Evolutionary conservation across 2,329 filamentous ascomycete genomes (phyloP).

Genomic region (Pseudopithomyces chartarum): DNA sequence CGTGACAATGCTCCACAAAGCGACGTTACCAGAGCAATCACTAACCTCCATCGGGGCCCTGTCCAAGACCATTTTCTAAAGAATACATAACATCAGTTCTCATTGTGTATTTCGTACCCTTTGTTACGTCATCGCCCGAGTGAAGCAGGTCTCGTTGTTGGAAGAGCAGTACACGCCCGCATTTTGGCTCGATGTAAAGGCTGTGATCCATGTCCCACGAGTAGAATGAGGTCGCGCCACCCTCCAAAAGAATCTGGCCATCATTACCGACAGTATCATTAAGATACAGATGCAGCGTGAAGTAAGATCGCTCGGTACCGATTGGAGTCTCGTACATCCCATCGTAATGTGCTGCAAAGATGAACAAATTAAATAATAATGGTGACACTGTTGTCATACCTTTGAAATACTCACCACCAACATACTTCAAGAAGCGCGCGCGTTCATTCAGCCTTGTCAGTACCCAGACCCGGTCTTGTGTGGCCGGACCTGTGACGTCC

Average conservation of each 20-base stretch:
- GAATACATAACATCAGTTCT: constrained; percentile 62
- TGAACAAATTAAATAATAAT: constrained; percentile 16
- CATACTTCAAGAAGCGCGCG: constrained; percentile 77
- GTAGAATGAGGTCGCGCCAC: constrained; percentile 61
- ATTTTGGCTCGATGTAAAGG: constrained; percentile 55
- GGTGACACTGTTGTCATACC: constrained; percentile 28
- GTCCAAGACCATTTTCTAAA: constrained; percentile 24
- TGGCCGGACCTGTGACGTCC: constrained; percentile 53
- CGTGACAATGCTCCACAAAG: too few species aligned
- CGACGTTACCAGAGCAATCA: background rate
- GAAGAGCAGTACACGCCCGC: constrained; percentile 60
- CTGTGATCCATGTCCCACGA: constrained; percentile 35
- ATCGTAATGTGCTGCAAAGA: constrained; percentile 66
- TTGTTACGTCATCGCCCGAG: constrained; percentile 59
- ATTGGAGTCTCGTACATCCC: constrained; percentile 65
- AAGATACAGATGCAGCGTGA: constrained; percentile 62
- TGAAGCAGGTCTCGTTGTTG: constrained; percentile 60
- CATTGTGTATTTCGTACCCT: constrained; percentile 61
- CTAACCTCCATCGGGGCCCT: background rate
- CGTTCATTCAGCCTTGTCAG: constrained; percentile 68
- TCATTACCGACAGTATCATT: constrained; percentile 48
- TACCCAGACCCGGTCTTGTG: constrained; percentile 50
- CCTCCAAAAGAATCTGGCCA: constrained; percentile 41
- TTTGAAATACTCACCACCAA: constrained; percentile 73
- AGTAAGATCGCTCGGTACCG: constrained; percentile 55